Conservation (phyloP, 228 moss, liverwort and hornwort species). For the Sphagnum magellanicum region DNA sequence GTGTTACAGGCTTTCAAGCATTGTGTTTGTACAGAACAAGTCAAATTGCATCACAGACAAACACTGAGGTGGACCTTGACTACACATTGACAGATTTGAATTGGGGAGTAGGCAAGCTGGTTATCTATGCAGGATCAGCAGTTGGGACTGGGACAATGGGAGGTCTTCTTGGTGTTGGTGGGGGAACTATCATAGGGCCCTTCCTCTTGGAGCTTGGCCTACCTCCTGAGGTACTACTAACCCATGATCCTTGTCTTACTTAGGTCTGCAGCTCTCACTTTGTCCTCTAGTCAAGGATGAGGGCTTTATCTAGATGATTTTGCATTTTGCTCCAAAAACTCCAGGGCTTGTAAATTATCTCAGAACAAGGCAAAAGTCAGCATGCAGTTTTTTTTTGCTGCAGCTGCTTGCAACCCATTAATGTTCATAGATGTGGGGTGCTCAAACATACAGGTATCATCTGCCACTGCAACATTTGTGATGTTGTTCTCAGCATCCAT, state of each 20-base stretch:
- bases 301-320: too few species aligned
- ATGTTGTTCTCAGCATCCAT: slow-evolving; percentile 11
- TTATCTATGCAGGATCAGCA: not conserved
- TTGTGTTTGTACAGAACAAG: not conserved
- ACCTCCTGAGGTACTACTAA: slow-evolving; percentile 3
- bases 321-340: not conserved
- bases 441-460: not conserved
- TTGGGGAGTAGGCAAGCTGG: not conserved
- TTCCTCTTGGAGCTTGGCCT: slow-evolving; percentile 3
- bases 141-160: slow-evolving; percentile 2
- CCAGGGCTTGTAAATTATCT: not conserved
- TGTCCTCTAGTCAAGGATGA: too few species aligned
- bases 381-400: not conserved
- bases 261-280: not conserved
- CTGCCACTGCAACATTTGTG: slow-evolving; percentile 5
- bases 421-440: not conserved
- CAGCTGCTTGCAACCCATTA: not conserved
- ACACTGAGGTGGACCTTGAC: not conserved
- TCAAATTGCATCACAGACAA: not conserved
- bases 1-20: slow-evolving; percentile 1
- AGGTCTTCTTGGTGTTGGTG: slow-evolving; percentile 2
- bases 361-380: not conserved
- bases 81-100: not conserved
- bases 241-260: not conserved
- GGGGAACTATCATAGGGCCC: slow-evolving; percentile 4